Evolutionary conservation across 495 filamentous ascomycete species (phyloP).

Genomic region (Letharia columbiana): DNA sequence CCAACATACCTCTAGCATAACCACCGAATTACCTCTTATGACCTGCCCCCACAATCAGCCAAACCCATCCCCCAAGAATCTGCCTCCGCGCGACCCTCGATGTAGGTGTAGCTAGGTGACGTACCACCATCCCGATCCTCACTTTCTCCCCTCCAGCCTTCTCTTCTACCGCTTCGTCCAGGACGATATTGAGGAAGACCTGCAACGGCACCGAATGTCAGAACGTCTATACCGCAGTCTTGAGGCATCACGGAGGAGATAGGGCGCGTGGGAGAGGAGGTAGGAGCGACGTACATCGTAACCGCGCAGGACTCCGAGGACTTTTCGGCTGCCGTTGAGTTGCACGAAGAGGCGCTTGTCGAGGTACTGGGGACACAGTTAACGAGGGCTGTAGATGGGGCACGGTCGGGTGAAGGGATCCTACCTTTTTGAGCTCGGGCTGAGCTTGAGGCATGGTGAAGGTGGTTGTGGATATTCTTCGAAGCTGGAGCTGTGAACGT

Average conservation of each 20-base stretch:
- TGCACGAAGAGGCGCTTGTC: slow-evolving; percentile 98
- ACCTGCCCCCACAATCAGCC: slow-evolving; percentile 33
- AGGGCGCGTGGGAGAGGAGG: background rate
- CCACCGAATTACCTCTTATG: slow-evolving; percentile 90
- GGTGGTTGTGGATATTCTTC: background rate
- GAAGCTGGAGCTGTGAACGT: too few species aligned
- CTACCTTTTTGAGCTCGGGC: slow-evolving; percentile 95
- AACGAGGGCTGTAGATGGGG: background rate
- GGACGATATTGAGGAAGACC: slow-evolving; percentile 97
- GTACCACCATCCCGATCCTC: slow-evolving; percentile 85
- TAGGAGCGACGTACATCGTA: slow-evolving; percentile 67
- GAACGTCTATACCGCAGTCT: too few species aligned
- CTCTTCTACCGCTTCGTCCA: slow-evolving; percentile 97
- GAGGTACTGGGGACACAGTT: slow-evolving; percentile 63
- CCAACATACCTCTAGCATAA: slow-evolving; percentile 74
- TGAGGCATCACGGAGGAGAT: too few species aligned
- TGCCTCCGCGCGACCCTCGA: background rate
- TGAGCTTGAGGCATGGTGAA: slow-evolving; percentile 87
- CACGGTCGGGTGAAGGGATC: slow-evolving; percentile 16
- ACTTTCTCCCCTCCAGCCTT: slow-evolving; percentile 87
- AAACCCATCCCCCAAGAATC: too few species aligned
- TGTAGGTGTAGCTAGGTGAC: slow-evolving; percentile 26
- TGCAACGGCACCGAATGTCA: slow-evolving; percentile 30
- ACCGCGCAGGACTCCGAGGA: slow-evolving; percentile 85
- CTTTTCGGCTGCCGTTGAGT: slow-evolving; percentile 93